Evolutionary conservation across 2,329 filamentous ascomycete genomes (phyloP), one percentile per base, ranked within the genome.

Genomic region (Trichophyton mentagrophytes): DNA sequence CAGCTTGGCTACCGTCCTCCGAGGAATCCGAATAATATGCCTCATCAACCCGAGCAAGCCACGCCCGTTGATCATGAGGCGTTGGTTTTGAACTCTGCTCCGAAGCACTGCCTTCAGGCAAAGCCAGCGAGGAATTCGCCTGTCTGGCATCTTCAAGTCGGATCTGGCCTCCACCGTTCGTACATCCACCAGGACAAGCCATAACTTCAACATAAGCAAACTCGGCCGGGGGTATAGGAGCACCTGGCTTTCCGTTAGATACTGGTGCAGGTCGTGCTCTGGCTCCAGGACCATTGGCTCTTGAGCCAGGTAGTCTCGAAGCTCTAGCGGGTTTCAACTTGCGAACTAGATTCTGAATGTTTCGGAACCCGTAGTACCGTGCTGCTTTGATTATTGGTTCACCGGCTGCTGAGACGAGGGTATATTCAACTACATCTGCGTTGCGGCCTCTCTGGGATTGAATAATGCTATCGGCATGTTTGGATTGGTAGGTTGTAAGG

Each of bases 131-230:
- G 11, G 60, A 33, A 22, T 64, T 57, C 25, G 63, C 57, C 56
- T 72, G 69, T 47, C 69, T 67, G 17, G 88, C 83, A 71, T 97
- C 93, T 59, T 90, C 88, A 27, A 89, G 83, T 70, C 96, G 96
- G 71, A 99, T 86, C 77, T 99, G 93, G 0, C 93, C 93, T 42
- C 93, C 93, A 1, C 93, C 93, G 68, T 99, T 99, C 60, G 93
- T 99, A 76, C 93, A 99, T 2, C 93, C 93, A n/a, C 93, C 93
- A 0, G 93, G 93, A 73, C 93, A 99, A 13, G 93, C 93, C 93
- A 99, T 99, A 62, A 99, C 93, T 75, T 99, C 93, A 30, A 97
- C 88, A 73, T 95, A 97, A n/a, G 87, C 82, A 71, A 91, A 91
- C 40, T 96, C 89, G 5, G 82, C 74, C 13, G 68, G 69, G 27